Percentiles rank a stretch among this genome's conserved stretches.
These are phyloP conservation scores for Cyclotella sp. DNA, from an alignment of 108 stramenopile genomes.

Conservation along the genomic window DNA sequence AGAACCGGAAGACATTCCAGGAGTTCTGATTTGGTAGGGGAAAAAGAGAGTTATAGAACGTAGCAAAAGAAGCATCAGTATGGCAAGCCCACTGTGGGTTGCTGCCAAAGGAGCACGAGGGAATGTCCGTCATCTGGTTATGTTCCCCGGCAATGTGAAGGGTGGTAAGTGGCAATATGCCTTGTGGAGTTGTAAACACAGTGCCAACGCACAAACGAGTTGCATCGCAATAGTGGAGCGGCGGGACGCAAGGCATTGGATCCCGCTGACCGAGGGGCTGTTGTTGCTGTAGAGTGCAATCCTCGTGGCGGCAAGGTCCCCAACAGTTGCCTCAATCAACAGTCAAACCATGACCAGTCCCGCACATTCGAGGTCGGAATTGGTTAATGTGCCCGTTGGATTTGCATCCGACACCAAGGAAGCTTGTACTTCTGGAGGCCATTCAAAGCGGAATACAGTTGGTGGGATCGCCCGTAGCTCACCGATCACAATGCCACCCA, in stretches of 20 bases:
- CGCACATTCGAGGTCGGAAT: too few species aligned
- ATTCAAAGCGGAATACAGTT: background rate
- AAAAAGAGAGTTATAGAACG: background rate
- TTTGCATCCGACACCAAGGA: too few species aligned
- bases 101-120: background rate
- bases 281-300: background rate
- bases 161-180: background rate
- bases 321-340: too few species aligned
- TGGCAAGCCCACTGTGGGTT: background rate
- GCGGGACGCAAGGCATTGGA: background rate
- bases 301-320: background rate
- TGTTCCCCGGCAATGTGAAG: background rate
- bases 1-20: conserved; percentile 11
- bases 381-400: too few species aligned
- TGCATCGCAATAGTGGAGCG: background rate
- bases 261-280: background rate
- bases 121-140: background rate
- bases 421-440: background rate
- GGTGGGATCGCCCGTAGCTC: background rate
- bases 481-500: background rate
- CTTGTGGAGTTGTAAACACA: background rate
- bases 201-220: background rate
- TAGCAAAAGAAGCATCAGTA: background rate
- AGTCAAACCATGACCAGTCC: too few species aligned
- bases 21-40: background rate